Evolutionary conservation across 768 basidiomycete species (phyloP).

Genomic region (Xerocomus potaroensis): DNA sequence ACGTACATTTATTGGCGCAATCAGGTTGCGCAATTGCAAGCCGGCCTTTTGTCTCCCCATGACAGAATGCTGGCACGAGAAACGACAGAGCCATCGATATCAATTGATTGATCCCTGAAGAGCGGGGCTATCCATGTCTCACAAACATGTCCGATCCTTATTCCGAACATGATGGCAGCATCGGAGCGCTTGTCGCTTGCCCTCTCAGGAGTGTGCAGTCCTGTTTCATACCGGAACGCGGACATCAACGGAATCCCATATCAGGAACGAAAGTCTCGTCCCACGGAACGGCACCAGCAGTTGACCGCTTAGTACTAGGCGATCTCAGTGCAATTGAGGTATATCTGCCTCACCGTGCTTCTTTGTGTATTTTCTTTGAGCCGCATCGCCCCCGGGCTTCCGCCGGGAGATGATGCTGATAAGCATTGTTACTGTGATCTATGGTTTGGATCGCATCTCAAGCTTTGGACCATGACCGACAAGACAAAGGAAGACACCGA

Average conservation of each 20-base stretch:
- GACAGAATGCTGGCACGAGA: background rate
- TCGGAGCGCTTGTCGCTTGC: background rate
- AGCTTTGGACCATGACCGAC: background rate
- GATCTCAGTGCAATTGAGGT: background rate
- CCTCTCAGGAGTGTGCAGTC: background rate
- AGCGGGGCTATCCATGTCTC: background rate
- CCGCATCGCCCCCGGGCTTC: slow-evolving; percentile 2
- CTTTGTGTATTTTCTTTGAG: background rate
- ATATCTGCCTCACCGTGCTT: slow-evolving; percentile 5
- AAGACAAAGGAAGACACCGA: slow-evolving; percentile 2
- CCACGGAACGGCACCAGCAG: slow-evolving; percentile 9
- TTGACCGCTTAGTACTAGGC: background rate
- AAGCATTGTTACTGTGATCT: background rate
- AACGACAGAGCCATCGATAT: background rate
- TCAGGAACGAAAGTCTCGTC: slow-evolving; percentile 4
- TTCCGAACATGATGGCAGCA: slow-evolving; percentile 2
- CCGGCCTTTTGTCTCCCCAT: background rate
- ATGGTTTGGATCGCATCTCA: background rate
- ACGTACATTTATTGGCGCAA: background rate
- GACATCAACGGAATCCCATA: background rate
- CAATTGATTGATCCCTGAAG: slow-evolving; percentile 3
- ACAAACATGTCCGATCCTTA: background rate
- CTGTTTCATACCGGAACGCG: slow-evolving; percentile 5
- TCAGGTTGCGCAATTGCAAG: background rate
- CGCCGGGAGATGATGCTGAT: background rate